These are phyloP conservation scores for Boletus patriciae DNA, from an alignment of 768 basidiomycete species.

Conservation along the genomic window DNA sequence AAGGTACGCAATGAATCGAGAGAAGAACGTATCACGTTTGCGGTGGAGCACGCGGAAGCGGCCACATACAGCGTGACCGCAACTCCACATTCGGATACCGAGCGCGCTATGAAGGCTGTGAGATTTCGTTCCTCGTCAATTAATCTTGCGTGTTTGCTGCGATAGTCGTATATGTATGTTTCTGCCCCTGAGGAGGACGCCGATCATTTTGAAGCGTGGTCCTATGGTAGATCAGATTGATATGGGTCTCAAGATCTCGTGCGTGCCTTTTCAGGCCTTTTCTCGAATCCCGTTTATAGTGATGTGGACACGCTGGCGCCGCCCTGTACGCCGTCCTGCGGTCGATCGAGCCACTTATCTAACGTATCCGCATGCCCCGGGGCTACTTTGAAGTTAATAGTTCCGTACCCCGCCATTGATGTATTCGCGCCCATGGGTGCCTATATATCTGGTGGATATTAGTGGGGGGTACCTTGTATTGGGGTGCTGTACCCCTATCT, in stretches of 20 bases:
- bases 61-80: constrained; percentile 3
- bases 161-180: neutral
- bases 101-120: neutral
- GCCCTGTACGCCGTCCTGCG: neutral
- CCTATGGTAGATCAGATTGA: neutral
- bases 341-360: neutral
- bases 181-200: neutral
- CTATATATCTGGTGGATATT: constrained; percentile 8
- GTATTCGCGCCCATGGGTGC: neutral
- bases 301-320: neutral
- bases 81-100: neutral
- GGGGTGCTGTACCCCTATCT: neutral
- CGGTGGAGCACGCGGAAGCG: constrained; percentile 4
- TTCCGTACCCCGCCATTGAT: neutral
- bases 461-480: neutral
- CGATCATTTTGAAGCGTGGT: constrained; percentile 7
- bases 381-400: neutral
- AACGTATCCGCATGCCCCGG: neutral
- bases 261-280: neutral
- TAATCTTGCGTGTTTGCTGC: neutral
- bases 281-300: neutral
- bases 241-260: neutral
- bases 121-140: neutral
- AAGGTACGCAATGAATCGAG: constrained; percentile 1
- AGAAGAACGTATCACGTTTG: constrained; percentile 8